A percentile compares a stretch with the other conserved stretches of the same genome.
These are phyloP conservation scores for Luzula sylvatica DNA, from an alignment of 176 grass and related monocot species.

Conservation along the genomic window DNA sequence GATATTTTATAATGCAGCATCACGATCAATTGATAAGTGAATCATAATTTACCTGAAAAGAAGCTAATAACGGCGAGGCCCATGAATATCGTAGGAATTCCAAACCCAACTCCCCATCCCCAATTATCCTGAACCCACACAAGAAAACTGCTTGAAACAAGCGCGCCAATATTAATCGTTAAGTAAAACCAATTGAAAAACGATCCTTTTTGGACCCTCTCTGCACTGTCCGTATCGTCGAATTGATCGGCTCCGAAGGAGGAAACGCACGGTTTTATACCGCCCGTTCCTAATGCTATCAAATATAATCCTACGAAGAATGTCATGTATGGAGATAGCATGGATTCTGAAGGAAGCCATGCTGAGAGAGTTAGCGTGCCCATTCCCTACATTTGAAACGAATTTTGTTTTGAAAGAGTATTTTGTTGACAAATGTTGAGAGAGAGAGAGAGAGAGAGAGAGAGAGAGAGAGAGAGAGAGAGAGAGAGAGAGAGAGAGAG, in stretches of 20 bases:
- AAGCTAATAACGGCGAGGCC: slow-evolving; percentile 49
- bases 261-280: slow-evolving; percentile 47
- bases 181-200: slow-evolving; percentile 95
- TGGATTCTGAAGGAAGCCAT: slow-evolving; percentile 6
- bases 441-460: too few species aligned
- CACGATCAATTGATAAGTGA: too few species aligned
- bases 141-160: slow-evolving; percentile 45
- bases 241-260: slow-evolving; percentile 73
- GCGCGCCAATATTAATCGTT: slow-evolving; percentile 63
- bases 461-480: too few species aligned
- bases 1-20: too few species aligned
- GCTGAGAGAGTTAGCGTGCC: slow-evolving; percentile 27
- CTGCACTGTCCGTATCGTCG: slow-evolving; percentile 25
- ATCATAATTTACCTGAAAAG: slow-evolving; percentile 24
- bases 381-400: slow-evolving; percentile 20
- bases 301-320: slow-evolving; percentile 45
- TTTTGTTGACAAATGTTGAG: too few species aligned
- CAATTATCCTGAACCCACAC: slow-evolving; percentile 77
- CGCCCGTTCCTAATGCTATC: slow-evolving; percentile 47
- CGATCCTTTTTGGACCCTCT: slow-evolving; percentile 32
- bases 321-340: slow-evolving; percentile 4
- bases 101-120: slow-evolving; percentile 68
- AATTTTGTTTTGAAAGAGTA: background rate
- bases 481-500: background rate
- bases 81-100: slow-evolving; percentile 60